Evolutionary conservation across 352 stramenopile genomes (phyloP).

Genomic region (Globisporangium emineosum): DNA sequence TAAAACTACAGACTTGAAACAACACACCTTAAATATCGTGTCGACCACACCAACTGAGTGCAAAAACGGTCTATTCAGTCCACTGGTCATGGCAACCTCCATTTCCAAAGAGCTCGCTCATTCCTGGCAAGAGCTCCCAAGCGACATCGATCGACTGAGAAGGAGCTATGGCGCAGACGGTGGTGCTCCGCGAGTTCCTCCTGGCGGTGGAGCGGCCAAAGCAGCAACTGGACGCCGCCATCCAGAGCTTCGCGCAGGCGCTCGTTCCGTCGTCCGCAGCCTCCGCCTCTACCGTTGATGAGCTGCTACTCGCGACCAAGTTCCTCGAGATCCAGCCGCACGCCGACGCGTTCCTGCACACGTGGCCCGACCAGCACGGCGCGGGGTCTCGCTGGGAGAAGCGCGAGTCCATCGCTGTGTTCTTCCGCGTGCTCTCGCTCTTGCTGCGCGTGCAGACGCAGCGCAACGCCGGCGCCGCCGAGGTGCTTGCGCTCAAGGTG

Average conservation of each 20-base stretch:
- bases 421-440: slow-evolving; percentile 52
- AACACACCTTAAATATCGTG: too few relatives aligned
- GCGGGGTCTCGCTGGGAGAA: slow-evolving; percentile 51
- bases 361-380: slow-evolving; percentile 61
- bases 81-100: slow-evolving; percentile 1
- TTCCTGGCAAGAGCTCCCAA: neutral
- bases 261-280: slow-evolving; percentile 7
- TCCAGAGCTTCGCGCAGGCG: slow-evolving; percentile 36
- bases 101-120: slow-evolving; percentile 1
- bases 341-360: slow-evolving; percentile 50
- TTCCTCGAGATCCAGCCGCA: slow-evolving; percentile 60
- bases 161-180: slow-evolving; percentile 14
- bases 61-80: neutral
- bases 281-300: neutral
- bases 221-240: slow-evolving; percentile 54
- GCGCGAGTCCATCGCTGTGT: slow-evolving; percentile 66
- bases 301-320: slow-evolving; percentile 17
- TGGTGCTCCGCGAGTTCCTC: slow-evolving; percentile 62
- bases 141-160: neutral
- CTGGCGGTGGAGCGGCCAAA: slow-evolving; percentile 54
- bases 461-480: slow-evolving; percentile 32
- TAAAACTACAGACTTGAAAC: too few relatives aligned
- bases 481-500: slow-evolving; percentile 61
- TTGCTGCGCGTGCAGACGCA: slow-evolving; percentile 37
- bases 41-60: neutral